Percentiles rank a stretch among this genome's conserved stretches.
Evolutionary conservation across 2,329 filamentous ascomycete species (phyloP).

Genomic region (Coniochaeta sp.): DNA sequence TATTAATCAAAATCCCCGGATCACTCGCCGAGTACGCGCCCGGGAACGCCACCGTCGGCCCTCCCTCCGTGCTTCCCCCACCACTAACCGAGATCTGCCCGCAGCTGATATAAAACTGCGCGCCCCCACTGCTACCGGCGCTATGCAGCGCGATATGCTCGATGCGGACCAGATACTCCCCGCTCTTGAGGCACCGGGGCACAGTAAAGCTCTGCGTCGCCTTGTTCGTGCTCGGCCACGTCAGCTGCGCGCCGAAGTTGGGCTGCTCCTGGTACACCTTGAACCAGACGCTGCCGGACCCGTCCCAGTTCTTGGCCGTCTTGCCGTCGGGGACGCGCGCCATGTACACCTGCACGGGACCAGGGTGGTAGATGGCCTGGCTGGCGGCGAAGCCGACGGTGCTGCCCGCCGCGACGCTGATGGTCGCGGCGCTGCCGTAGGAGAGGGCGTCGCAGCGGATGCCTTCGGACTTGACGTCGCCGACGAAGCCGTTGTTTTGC

Average conservation of each 20-base stretch:
- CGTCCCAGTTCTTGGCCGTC: slow-evolving; percentile 29
- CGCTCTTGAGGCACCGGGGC: slow-evolving; percentile 22
- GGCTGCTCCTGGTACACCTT: slow-evolving; percentile 35
- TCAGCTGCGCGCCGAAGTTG: slow-evolving; percentile 21
- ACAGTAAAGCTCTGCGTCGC: slow-evolving; percentile 19
- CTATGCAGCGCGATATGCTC: slow-evolving; percentile 28
- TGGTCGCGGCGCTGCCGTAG: slow-evolving; percentile 18
- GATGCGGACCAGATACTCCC: slow-evolving; percentile 28
- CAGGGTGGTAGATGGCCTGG: slow-evolving; percentile 30
- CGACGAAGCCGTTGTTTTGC: slow-evolving; percentile 16
- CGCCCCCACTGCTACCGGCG: slow-evolving; percentile 20
- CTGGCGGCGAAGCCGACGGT: slow-evolving; percentile 31
- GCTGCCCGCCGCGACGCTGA: slow-evolving; percentile 30
- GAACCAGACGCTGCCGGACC: slow-evolving; percentile 32
- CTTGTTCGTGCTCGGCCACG: slow-evolving; percentile 24
- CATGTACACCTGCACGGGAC: slow-evolving; percentile 32
- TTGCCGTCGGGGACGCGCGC: slow-evolving; percentile 29
- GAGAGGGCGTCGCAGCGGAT: slow-evolving; percentile 22
- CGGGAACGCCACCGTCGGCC: slow-evolving; percentile 19
- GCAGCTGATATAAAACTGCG: slow-evolving; percentile 26
- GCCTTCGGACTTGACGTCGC: slow-evolving; percentile 17
- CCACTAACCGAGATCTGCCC: slow-evolving; percentile 21
- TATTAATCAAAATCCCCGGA: slow-evolving; percentile 19
- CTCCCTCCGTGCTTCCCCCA: slow-evolving; percentile 15
- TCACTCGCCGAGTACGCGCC: slow-evolving; percentile 21